Conservation (phyloP, 192 early-diverging fungal genomes). For the Coemansia sp. region DNA sequence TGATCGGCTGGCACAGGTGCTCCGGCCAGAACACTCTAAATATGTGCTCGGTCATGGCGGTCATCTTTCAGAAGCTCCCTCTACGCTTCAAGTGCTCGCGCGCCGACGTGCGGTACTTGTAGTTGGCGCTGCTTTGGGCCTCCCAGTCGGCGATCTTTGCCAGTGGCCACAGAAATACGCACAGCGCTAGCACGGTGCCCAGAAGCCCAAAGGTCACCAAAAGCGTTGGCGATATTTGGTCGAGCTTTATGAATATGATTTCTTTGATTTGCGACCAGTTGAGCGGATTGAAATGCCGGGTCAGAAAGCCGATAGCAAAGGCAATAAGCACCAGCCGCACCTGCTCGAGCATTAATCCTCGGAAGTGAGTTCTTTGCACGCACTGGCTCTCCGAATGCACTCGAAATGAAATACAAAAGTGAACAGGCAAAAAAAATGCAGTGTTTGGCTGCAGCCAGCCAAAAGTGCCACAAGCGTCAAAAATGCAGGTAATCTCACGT, state of each 20-base stretch:
- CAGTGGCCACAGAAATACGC: conserved; percentile 40
- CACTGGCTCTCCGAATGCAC: too few species aligned
- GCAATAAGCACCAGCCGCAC: conserved; percentile 52
- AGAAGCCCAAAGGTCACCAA: conserved; percentile 24
- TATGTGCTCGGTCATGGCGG: conserved; percentile 9
- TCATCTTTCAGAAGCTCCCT: conserved; percentile 45
- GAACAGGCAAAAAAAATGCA: too few species aligned
- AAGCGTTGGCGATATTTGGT: conserved; percentile 36
- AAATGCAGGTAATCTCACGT: not conserved
- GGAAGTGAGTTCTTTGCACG: too few species aligned
- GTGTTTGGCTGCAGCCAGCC: too few species aligned
- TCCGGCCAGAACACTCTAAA: conserved; percentile 45
- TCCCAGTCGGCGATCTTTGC: conserved; percentile 51
- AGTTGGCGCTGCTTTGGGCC: conserved; percentile 26
- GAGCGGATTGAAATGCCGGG: conserved; percentile 53
- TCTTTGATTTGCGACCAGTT: conserved; percentile 53
- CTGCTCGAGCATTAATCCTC: conserved; percentile 47
- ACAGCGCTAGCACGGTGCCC: conserved; percentile 21
- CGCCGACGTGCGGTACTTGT: conserved; percentile 47
- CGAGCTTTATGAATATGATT: conserved; percentile 23
- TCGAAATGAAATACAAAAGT: not conserved
- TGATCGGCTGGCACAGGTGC: conserved; percentile 23
- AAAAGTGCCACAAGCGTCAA: not conserved
- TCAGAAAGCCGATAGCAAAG: conserved; percentile 53
- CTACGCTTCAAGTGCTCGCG: conserved; percentile 52